Percentiles rank a stretch among this genome's conserved stretches.
Conservation (phyloP, 2,329 filamentous ascomycete species). For the Alternaria conjuncta region DNA sequence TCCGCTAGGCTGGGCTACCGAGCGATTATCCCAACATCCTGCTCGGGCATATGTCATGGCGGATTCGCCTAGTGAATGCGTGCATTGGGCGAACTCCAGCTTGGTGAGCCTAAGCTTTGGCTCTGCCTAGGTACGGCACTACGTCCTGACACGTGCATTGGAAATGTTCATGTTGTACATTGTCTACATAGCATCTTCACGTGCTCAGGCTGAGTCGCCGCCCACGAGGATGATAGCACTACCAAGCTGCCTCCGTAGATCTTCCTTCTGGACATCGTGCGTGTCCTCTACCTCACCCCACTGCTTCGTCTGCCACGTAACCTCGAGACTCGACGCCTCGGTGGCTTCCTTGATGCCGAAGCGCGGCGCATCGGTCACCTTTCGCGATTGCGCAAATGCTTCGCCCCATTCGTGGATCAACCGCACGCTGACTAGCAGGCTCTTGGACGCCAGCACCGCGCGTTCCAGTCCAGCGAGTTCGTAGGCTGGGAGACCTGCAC, state of each 20-base stretch:
- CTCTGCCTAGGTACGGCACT: neutral
- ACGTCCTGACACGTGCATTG: neutral
- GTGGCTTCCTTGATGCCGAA: slow-evolving; percentile 88
- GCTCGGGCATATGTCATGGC: slow-evolving; percentile 5
- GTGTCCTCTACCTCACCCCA: slow-evolving; percentile 99
- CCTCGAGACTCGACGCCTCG: slow-evolving; percentile 78
- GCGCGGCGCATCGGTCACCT: slow-evolving; percentile 43
- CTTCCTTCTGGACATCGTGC: slow-evolving; percentile 94
- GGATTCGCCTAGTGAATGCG: neutral
- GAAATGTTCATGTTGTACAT: neutral
- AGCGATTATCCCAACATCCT: neutral
- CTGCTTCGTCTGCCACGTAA: slow-evolving; percentile 84
- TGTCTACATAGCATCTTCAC: neutral
- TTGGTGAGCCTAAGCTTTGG: neutral
- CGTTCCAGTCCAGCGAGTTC: slow-evolving; percentile 89
- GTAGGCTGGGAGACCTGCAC: slow-evolving; percentile 72
- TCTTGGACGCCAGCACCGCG: slow-evolving; percentile 84
- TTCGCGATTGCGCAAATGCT: slow-evolving; percentile 64
- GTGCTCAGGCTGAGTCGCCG: slow-evolving; percentile 26
- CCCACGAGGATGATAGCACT: slow-evolving; percentile 82
- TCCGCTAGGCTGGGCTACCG: slow-evolving; percentile 1
- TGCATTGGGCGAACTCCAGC: neutral
- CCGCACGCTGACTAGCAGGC: slow-evolving; percentile 76
- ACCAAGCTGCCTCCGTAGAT: slow-evolving; percentile 84
- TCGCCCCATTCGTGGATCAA: slow-evolving; percentile 88